phyloP scores from a whole-genome alignment of 2,329 filamentous ascomycete species.

The Curvularia sp. region DNA sequence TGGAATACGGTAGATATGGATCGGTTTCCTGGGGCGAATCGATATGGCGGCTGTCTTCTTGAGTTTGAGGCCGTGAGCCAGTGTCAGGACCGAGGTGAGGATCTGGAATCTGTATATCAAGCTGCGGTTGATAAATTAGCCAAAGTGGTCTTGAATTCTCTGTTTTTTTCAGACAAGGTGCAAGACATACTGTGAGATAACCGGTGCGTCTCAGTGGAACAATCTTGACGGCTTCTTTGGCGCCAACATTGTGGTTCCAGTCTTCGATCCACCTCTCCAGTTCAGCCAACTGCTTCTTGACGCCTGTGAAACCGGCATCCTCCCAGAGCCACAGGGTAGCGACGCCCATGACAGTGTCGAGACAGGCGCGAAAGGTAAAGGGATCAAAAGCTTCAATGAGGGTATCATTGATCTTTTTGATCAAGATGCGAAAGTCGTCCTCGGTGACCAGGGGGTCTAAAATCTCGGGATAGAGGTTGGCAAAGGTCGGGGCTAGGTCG shows the following conservation, averaged over 20 bases:
- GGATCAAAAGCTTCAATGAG: conserved; percentile 82
- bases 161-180: neutral
- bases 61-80: conserved; percentile 37
- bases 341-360: conserved; percentile 81
- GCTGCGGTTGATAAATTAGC: conserved; percentile 53
- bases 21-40: conserved; percentile 25
- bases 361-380: conserved; percentile 74
- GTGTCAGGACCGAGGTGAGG: conserved; percentile 66
- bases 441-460: conserved; percentile 86
- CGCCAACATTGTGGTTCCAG: conserved; percentile 77
- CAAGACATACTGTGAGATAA: conserved; percentile 77
- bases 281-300: conserved; percentile 73
- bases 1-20: conserved; percentile 32
- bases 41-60: conserved; percentile 31
- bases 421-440: conserved; percentile 81
- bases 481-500: conserved; percentile 90
- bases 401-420: conserved; percentile 82
- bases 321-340: conserved; percentile 96
- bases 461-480: conserved; percentile 95
- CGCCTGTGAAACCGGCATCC: conserved; percentile 77
- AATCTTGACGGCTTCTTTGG: conserved; percentile 71
- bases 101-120: conserved; percentile 83
- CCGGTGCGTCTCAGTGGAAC: conserved; percentile 82
- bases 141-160: neutral
- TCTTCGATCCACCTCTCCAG: conserved; percentile 84